Evolutionary conservation across 257 asterid species (phyloP).

Genomic region (Solanum appendiculatum): DNA sequence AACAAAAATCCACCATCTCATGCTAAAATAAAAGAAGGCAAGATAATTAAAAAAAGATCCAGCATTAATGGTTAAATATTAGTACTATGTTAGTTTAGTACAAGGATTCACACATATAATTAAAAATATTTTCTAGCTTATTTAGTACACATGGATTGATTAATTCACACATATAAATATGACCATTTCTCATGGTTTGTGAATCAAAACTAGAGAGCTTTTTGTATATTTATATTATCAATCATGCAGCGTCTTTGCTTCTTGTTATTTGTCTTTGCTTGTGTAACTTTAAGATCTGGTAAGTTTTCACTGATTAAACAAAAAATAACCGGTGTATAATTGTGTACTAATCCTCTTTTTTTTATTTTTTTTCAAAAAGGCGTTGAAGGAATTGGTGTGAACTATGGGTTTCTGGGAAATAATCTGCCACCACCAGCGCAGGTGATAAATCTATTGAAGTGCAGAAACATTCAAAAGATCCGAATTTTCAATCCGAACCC

Average conservation of each 20-base stretch:
- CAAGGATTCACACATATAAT: background rate
- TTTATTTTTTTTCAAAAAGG: background rate
- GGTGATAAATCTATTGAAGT: slow-evolving; percentile 4
- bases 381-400: slow-evolving; percentile 24
- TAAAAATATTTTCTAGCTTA: background rate
- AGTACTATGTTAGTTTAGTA: background rate
- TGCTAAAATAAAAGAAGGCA: background rate
- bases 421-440: slow-evolving; percentile 21
- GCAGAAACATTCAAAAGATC: slow-evolving; percentile 1
- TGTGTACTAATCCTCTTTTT: background rate
- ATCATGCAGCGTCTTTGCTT: background rate
- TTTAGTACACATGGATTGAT: background rate
- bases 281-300: background rate
- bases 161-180: background rate
- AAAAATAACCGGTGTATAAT: too few relatives aligned
- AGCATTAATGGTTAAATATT: background rate
- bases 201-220: background rate
- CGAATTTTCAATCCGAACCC: slow-evolving; percentile 21
- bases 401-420: slow-evolving; percentile 29
- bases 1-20: background rate
- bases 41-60: background rate
- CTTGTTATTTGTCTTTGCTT: background rate
- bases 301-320: background rate
- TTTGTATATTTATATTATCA: background rate
- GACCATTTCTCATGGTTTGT: background rate